Evolutionary conservation across 768 basidiomycete species (phyloP), one percentile per base, ranked within the genome.

Genomic region (Rubroboletus satanas): DNA sequence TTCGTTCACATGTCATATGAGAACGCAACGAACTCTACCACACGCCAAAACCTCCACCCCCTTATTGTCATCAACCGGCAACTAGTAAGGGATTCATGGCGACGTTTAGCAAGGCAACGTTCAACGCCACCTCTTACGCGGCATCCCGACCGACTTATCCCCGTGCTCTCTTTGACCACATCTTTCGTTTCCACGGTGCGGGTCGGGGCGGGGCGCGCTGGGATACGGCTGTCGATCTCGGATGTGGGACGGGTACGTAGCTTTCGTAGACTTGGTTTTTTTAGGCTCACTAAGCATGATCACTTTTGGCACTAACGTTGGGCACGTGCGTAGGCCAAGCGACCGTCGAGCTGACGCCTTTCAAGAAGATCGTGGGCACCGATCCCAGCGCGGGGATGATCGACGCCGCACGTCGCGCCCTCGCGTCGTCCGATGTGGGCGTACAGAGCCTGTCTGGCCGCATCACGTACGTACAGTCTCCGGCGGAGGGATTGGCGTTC

Each of bases 311-410:
- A 7, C 38, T 21, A 7, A 28, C 43, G 43, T 3, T 29, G 28
- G 7, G 18, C 14, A 21, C 10, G 5, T 44, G n/a, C 18, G 32
- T 15, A 48, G 47, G 47, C 11, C 88, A 91, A 69, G 86, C 88
- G 42, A 90, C 87, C 0, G 67, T 75, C 7, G 77, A 79, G 42
- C 74, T 90, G 9, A 69, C 72, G 0, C 71, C 73, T 0, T 94
- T 94, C 71, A 67, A 70, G 11, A 72, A 74, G n/a, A 76, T 90
- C 45, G 66, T 83, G 23, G 92, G 87, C 2, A 72, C 87, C 17
- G 93, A 94, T 55, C 90, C 92, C 0, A 86, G 87, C 42, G 67
- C 71, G 33, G 75, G 77, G 32, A 95, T 95, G 93, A 74, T 93
- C 35, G 71, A 77, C 14, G 74, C 77, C 23, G 86, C 87, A 0